phyloP scores from a whole-genome alignment of 129 eudicot genomes.

The carrot (Daucus carota) region DNA sequence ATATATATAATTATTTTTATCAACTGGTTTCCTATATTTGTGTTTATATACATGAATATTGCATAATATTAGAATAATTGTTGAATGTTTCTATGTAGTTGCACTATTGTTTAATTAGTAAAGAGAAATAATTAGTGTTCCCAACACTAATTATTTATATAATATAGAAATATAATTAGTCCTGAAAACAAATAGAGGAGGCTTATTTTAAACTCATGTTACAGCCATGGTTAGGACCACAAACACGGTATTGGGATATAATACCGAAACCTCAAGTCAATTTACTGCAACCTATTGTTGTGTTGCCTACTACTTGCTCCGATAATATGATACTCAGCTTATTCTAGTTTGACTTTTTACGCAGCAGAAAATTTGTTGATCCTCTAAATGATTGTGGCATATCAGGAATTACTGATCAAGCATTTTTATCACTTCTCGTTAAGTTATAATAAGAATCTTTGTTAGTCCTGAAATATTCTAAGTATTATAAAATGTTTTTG shows the following conservation, averaged over 20 bases:
- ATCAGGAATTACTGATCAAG: not conserved
- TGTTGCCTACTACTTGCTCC: not conserved
- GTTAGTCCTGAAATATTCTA: not conserved
- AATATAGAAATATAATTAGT: too few relatives aligned
- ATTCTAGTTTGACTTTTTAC: not conserved
- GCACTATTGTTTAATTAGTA: too few relatives aligned
- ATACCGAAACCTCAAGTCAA: not conserved
- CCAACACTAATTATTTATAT: too few relatives aligned
- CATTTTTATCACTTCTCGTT: not conserved
- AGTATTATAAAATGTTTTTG: not conserved
- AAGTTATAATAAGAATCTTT: not conserved
- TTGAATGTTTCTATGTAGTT: too few relatives aligned
- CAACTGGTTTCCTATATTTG: too few relatives aligned
- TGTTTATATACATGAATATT: too few relatives aligned
- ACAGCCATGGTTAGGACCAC: too few relatives aligned
- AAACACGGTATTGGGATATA: not conserved
- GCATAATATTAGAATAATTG: too few relatives aligned
- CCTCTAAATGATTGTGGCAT: not conserved
- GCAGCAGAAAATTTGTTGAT: not conserved
- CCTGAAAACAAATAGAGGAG: not conserved
- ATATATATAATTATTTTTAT: too few relatives aligned
- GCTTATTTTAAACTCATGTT: too few relatives aligned
- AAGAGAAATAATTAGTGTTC: too few relatives aligned
- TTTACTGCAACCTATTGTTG: not conserved
- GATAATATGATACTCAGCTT: not conserved